These are phyloP conservation scores for Cladosporium cucumerinum DNA, from an alignment of 2,329 filamentous ascomycete genomes.

Conservation along the genomic window DNA sequence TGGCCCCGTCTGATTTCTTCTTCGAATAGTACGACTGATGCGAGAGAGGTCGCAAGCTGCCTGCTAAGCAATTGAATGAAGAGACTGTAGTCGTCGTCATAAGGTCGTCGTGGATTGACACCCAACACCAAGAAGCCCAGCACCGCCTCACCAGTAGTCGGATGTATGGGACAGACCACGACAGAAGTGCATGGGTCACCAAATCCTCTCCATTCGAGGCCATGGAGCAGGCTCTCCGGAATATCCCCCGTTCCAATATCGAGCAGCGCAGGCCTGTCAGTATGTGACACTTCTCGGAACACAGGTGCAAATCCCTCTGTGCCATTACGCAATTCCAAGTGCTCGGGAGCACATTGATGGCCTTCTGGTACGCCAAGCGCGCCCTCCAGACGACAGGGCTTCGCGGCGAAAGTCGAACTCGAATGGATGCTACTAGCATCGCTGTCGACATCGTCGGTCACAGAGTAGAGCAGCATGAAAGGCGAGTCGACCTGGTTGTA, in stretches of 20 bases:
- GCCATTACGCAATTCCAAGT: conserved; percentile 66
- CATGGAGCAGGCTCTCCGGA: conserved; percentile 61
- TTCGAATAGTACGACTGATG: conserved; percentile 77
- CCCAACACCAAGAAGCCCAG: conserved; percentile 78
- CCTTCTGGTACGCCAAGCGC: conserved; percentile 64
- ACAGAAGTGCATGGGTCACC: conserved; percentile 67
- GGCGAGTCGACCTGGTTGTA: conserved; percentile 74
- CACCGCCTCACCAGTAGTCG: conserved; percentile 69
- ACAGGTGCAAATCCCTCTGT: conserved; percentile 72
- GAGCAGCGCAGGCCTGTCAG: conserved; percentile 63
- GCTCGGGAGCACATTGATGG: conserved; percentile 59
- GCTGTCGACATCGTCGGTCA: conserved; percentile 67
- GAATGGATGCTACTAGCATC: conserved; percentile 71
- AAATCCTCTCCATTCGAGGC: conserved; percentile 67
- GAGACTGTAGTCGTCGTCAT: conserved; percentile 74
- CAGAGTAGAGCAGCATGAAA: conserved; percentile 73
- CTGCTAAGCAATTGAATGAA: conserved; percentile 72
- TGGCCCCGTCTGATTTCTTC: conserved; percentile 76
- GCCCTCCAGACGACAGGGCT: conserved; percentile 67
- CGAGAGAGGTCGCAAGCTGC: conserved; percentile 74
- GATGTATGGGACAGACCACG: conserved; percentile 75
- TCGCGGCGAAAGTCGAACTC: conserved; percentile 59
- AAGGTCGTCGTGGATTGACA: conserved; percentile 72
- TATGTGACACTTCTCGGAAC: conserved; percentile 71
- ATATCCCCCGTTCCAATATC: conserved; percentile 64